Evolutionary conservation across 345 rosid species (phyloP).

Genomic region (Heritiera littoralis): DNA sequence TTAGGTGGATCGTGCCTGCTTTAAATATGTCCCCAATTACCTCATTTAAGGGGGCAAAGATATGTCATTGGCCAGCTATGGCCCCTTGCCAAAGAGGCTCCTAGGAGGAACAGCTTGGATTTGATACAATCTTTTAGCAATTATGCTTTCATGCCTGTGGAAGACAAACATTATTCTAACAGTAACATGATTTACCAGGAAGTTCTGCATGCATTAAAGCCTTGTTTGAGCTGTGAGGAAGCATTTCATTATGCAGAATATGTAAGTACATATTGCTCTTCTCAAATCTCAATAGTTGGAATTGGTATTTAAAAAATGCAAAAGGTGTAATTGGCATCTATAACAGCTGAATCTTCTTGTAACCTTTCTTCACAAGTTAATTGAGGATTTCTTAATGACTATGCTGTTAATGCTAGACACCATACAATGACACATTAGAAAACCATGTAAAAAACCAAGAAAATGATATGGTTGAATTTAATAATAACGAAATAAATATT

Average conservation of each 20-base stretch:
- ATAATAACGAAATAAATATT: too few species aligned
- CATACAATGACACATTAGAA: too few species aligned
- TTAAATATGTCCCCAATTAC: not conserved
- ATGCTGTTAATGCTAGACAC: too few species aligned
- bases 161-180: not conserved
- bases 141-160: not conserved
- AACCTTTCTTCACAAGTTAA: not conserved
- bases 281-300: slow-evolving; percentile 16
- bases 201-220: slow-evolving; percentile 66
- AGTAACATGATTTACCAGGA: slow-evolving; percentile 45
- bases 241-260: slow-evolving; percentile 84
- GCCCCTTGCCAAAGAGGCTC: not conserved
- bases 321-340: slow-evolving; percentile 9
- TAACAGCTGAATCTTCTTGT: slow-evolving; percentile 1
- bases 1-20: not conserved
- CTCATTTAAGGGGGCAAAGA: not conserved
- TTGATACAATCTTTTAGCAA: not conserved
- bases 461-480: too few species aligned
- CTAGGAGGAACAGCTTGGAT: not conserved
- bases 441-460: too few species aligned
- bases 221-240: slow-evolving; percentile 61
- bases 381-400: not conserved
- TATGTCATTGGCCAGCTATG: not conserved
- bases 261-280: slow-evolving; percentile 48
- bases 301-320: not conserved